Percentiles rank a stretch among this genome's conserved stretches.
Conservation (phyloP, 495 filamentous ascomycete genomes). For the Aspergillus leporis region DNA sequence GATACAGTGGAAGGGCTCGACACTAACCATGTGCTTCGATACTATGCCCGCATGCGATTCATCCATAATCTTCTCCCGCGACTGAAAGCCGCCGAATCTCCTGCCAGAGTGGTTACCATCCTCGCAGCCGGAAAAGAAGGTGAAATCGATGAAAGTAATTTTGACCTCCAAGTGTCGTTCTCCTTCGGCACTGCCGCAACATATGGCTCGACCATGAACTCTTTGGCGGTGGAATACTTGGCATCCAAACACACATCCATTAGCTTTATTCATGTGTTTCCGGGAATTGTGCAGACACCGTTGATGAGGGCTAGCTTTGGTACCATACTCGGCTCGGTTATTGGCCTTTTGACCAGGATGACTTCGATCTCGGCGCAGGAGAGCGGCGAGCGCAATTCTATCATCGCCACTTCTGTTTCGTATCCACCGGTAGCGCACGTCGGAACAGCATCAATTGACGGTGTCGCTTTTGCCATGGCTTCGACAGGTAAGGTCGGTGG, state of each 20-base stretch:
- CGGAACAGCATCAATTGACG: background rate
- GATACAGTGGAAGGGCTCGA: conserved; percentile 63
- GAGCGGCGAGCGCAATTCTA: conserved; percentile 56
- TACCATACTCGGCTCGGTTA: conserved; percentile 1
- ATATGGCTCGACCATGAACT: conserved; percentile 50
- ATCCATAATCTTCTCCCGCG: conserved; percentile 63
- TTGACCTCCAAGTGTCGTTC: conserved; percentile 30
- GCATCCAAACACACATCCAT: conserved; percentile 52
- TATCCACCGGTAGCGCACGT: conserved; percentile 38
- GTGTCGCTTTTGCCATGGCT: background rate
- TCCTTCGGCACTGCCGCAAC: conserved; percentile 30
- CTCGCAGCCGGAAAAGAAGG: conserved; percentile 55
- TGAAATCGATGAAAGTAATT: conserved; percentile 46
- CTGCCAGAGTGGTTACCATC: conserved; percentile 60
- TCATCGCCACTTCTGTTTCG: conserved; percentile 51
- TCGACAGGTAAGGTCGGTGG: conserved; percentile 45
- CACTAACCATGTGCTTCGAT: conserved; percentile 50
- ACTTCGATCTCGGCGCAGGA: conserved; percentile 42
- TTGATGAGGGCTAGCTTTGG: conserved; percentile 24
- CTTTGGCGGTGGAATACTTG: conserved; percentile 50
- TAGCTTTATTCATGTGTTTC: conserved; percentile 57
- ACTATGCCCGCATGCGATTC: conserved; percentile 67
- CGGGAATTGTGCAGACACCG: conserved; percentile 52
- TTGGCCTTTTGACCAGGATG: conserved; percentile 25
- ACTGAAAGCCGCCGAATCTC: conserved; percentile 40